These are phyloP conservation scores for Elongisporangium undulatum DNA, from an alignment of 352 stramenopile species.

Conservation along the genomic window DNA sequence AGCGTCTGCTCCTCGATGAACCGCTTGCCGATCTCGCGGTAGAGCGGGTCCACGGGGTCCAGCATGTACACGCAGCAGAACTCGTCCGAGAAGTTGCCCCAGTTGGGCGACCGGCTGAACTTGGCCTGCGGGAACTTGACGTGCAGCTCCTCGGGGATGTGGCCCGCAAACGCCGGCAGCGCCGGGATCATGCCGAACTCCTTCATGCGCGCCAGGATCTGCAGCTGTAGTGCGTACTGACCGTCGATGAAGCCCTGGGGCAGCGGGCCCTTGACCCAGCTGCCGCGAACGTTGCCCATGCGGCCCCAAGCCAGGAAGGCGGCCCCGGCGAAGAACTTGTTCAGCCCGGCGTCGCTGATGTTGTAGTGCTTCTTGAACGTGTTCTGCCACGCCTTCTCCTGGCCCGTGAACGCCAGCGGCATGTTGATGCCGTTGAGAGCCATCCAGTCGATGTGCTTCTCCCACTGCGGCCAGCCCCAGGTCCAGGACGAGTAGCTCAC, in stretches of 20 bases:
- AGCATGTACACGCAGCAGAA: conserved; percentile 86
- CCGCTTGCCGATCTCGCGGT: conserved; percentile 66
- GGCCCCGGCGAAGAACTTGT: conserved; percentile 87
- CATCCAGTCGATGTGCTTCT: conserved; percentile 92
- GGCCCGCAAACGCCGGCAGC: conserved; percentile 86
- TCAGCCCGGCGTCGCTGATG: conserved; percentile 61
- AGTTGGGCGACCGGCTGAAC: conserved; percentile 78
- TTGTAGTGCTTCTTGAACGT: conserved; percentile 83
- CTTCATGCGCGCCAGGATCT: conserved; percentile 83
- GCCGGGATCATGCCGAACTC: conserved; percentile 88
- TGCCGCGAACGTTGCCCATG: conserved; percentile 88
- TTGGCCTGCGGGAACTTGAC: conserved; percentile 64
- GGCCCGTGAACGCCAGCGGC: conserved; percentile 85
- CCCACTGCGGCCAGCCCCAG: conserved; percentile 88
- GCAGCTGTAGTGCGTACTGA: conserved; percentile 69
- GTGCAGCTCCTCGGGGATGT: conserved; percentile 84
- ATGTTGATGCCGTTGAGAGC: conserved; percentile 92
- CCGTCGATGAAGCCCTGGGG: conserved; percentile 82
- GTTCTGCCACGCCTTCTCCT: conserved; percentile 87
- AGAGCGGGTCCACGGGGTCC: conserved; percentile 76
- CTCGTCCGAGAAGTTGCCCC: conserved; percentile 72
- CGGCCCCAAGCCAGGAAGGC: conserved; percentile 88
- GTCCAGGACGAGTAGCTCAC: conserved; percentile 89
- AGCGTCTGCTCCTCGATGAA: conserved; percentile 70
- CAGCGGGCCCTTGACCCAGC: conserved; percentile 78